Evolutionary conservation across 2,329 filamentous ascomycete genomes (phyloP).

Genomic region (Hirsutella rhossiliensis): DNA sequence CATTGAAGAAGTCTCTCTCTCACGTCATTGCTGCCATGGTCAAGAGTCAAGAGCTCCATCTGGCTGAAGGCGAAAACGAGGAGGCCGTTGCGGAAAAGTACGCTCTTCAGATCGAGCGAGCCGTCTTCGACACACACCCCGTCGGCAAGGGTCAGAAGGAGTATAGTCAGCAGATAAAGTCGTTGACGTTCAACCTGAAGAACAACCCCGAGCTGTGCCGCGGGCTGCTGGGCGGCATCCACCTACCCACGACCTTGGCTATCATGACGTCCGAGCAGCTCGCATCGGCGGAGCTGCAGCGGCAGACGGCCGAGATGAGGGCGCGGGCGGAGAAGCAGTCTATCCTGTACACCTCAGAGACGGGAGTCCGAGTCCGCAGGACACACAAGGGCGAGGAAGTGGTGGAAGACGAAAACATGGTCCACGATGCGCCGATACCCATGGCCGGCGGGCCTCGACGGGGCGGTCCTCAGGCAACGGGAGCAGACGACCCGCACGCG

Average conservation of each 20-base stretch:
- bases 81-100: constrained; percentile 56
- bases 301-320: constrained; percentile 63
- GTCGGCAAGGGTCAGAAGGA: constrained; percentile 31
- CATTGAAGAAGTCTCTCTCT: constrained; percentile 57
- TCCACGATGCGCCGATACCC: constrained; percentile 22
- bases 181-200: constrained; percentile 78
- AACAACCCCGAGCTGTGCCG: constrained; percentile 69
- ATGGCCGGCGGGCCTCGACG: constrained; percentile 9
- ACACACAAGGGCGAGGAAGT: constrained; percentile 95
- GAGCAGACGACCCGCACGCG: constrained; percentile 4
- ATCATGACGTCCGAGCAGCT: constrained; percentile 84
- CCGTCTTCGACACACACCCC: constrained; percentile 44
- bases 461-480: background rate
- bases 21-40: constrained; percentile 54
- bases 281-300: constrained; percentile 80
- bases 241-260: constrained; percentile 68
- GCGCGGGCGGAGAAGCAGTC: constrained; percentile 72
- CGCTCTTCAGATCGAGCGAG: constrained; percentile 70
- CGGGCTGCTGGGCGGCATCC: constrained; percentile 58
- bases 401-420: constrained; percentile 59
- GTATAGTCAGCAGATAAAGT: constrained; percentile 54
- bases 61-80: constrained; percentile 51
- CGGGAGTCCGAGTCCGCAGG: constrained; percentile 63
- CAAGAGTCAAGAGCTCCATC: constrained; percentile 49
- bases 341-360: constrained; percentile 63